Base-by-base conservation (phyloP, 2,329 filamentous ascomycete species). In the Alternaria dauci region DNA sequence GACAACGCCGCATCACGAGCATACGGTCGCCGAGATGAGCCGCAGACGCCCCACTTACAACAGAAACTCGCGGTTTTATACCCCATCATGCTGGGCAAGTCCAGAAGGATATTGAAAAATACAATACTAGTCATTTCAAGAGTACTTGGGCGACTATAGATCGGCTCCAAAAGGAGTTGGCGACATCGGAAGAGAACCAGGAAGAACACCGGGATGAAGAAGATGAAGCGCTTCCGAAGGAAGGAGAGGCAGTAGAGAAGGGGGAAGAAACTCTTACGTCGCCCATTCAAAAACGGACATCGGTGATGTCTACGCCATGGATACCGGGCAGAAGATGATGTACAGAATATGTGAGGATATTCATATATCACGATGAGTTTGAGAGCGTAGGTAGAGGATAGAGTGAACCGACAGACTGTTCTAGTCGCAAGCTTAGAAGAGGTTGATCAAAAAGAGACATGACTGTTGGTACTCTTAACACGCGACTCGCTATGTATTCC, bases 21-120 rank as follows among this genome's bases (percentile, higher is more conserved):
- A 63, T 18, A 57, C 58, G 2, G 16, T 28, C 14, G 52, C 50
- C 16, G 52, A 61, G 16, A 46, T 36, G 8, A 26, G 20, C 7
- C 53, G 43, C 7, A 12, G 7, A 3, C n/a, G 36, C 8, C 38
- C 8, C 7, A 34, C 26, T 4, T 59, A 54, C 52, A 20, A 52
- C 8, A 51, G 63, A 3, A 38, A 30, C 1, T 54, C 58, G 8
- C 6, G 9, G 3, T 34, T n/a, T 2, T 67, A 65, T 20, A 43
- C 14, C 7, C 43, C 59, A 16, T 39, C 54, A 18, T 52, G 53
- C 0, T 69, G 64, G 66, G 41, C 58, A 16, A 60, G 55, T 30
- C 66, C 58, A 9, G 39, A 58, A 9, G 62, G 62, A 1, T 61
- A 55, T 25, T 25, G 53, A 59, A 41, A 68, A 68, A n/a, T 14